These are phyloP conservation scores for Rhododendron vialii DNA, from an alignment of 148 eudicot genomes.

Conservation along the genomic window DNA sequence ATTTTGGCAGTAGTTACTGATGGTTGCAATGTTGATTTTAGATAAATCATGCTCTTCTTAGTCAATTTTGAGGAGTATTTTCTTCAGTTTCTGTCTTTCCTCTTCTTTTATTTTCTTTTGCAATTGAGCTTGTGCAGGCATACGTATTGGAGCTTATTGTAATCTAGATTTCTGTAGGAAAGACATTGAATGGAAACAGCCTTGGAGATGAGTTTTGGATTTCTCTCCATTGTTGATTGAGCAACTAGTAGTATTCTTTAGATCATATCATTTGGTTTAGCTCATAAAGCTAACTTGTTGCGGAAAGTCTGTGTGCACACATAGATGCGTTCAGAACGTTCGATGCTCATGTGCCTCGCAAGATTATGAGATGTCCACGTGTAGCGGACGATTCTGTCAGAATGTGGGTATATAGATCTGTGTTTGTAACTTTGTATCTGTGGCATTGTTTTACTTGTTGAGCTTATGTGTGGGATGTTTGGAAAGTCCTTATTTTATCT, in stretches of 20 bases:
- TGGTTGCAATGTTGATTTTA: background rate
- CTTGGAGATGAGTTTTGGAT: conserved; percentile 7
- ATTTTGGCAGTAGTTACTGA: background rate
- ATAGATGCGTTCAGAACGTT: background rate
- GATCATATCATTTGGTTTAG: background rate
- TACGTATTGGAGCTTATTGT: conserved; percentile 1
- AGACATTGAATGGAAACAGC: background rate
- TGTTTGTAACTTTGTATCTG: too few relatives aligned
- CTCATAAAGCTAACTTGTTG: background rate
- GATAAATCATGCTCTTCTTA: background rate
- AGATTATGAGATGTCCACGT: background rate
- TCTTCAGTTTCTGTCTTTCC: background rate
- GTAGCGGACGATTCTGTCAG: too few relatives aligned
- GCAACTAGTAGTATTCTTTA: background rate
- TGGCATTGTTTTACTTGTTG: too few relatives aligned
- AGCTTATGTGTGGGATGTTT: too few relatives aligned
- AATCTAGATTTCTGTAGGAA: background rate
- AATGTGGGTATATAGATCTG: too few relatives aligned
- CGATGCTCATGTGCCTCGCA: background rate
- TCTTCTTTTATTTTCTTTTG: background rate
- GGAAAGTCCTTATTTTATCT: too few relatives aligned
- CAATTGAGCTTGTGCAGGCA: background rate
- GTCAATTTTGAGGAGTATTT: conserved; percentile 4
- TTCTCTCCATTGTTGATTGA: background rate
- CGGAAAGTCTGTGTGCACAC: background rate